A percentile compares a stretch with the other conserved stretches of the same genome.
These are phyloP conservation scores for Xylaria digitata DNA, from an alignment of 2,329 filamentous ascomycete genomes.

Conservation along the genomic window DNA sequence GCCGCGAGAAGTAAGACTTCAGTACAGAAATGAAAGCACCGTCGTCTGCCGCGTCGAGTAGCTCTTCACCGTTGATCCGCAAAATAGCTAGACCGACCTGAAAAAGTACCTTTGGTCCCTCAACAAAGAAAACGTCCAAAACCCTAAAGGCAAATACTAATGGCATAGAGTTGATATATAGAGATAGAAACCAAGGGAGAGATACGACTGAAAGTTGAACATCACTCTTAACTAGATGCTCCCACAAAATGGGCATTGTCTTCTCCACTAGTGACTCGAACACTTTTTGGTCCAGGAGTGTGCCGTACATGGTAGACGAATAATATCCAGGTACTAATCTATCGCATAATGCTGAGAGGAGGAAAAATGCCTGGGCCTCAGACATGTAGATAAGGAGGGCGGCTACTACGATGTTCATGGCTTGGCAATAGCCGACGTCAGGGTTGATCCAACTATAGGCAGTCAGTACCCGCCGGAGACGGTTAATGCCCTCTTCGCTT, in stretches of 20 bases:
- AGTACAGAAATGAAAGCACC: constrained; percentile 96
- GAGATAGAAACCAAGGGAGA: constrained; percentile 94
- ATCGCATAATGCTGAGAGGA: constrained; percentile 91
- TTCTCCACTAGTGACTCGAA: constrained; percentile 98
- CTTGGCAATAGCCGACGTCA: constrained; percentile 97
- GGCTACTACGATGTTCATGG: constrained; percentile 99
- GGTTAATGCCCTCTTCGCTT: constrained; percentile 91
- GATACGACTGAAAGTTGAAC: constrained; percentile 98
- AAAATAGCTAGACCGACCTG: constrained; percentile 97
- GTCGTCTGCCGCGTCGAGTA: constrained; percentile 92
- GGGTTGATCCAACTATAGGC: constrained; percentile 98
- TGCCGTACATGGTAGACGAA: constrained; percentile 99
- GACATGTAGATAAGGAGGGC: constrained; percentile 99
- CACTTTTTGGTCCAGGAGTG: constrained; percentile 93
- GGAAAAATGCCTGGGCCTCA: constrained; percentile 93
- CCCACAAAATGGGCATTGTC: constrained; percentile 98
- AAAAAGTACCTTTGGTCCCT: constrained; percentile 96
- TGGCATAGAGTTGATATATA: constrained; percentile 99
- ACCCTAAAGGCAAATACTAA: constrained; percentile 97
- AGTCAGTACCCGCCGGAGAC: constrained; percentile 88
- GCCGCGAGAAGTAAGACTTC: constrained; percentile 90
- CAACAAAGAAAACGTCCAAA: constrained; percentile 96
- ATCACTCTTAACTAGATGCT: constrained; percentile 95
- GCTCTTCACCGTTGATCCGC: constrained; percentile 94
- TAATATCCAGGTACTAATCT: constrained; percentile 96